Conservation (phyloP, 176 grass and related monocot species). For the Canna indica region DNA sequence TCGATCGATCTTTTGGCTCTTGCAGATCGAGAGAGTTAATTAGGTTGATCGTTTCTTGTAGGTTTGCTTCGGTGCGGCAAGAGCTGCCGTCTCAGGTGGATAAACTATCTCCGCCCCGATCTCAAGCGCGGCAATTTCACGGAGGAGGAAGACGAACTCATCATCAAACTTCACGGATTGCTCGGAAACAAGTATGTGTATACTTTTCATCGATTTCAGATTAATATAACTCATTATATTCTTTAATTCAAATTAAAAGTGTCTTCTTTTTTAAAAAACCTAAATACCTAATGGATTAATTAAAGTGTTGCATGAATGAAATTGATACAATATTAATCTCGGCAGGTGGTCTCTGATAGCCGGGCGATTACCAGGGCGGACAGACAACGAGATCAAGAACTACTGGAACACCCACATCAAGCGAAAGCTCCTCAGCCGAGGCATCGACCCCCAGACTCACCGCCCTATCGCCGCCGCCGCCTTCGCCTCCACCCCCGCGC, state of each 20-base stretch:
- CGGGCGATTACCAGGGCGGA: not conserved
- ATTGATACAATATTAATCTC: no score
- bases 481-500: not conserved
- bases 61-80: constrained; percentile 15
- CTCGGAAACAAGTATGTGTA: constrained; percentile 9
- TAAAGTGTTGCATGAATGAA: not conserved
- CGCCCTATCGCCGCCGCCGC: not conserved
- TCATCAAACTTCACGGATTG: constrained; percentile 19
- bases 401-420: constrained; percentile 20
- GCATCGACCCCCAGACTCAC: constrained; percentile 8
- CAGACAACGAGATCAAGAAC: constrained; percentile 13
- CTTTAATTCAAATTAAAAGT: no score
- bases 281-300: no score
- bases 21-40: no score
- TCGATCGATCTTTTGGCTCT: no score
- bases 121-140: constrained; percentile 18
- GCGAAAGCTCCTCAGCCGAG: constrained; percentile 11
- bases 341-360: constrained; percentile 8
- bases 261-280: no score
- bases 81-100: constrained; percentile 21
- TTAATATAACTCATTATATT: not conserved
- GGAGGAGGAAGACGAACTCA: constrained; percentile 21
- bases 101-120: constrained; percentile 19
- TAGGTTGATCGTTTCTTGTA: not conserved
- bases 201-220: no score